These are phyloP conservation scores for Penicillium sp. DNA, from an alignment of 2,329 filamentous ascomycete genomes.

Conservation along the genomic window DNA sequence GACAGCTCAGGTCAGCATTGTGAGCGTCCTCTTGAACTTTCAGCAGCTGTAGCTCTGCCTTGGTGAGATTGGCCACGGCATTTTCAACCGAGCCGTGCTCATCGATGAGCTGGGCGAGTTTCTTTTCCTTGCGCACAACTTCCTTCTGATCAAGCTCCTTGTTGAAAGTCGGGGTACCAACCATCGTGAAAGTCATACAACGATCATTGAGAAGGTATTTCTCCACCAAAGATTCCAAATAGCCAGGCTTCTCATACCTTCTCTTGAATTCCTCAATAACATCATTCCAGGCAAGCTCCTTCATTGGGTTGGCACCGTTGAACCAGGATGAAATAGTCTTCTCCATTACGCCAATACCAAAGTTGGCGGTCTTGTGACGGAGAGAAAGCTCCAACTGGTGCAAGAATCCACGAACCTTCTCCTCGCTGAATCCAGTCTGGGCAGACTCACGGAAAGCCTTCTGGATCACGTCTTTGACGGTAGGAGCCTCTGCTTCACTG, in stretches of 20 bases:
- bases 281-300: slow-evolving; percentile 89
- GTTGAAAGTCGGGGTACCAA: slow-evolving; percentile 76
- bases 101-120: slow-evolving; percentile 73
- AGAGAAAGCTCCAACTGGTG: slow-evolving; percentile 92
- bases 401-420: slow-evolving; percentile 90
- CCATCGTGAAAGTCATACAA: slow-evolving; percentile 92
- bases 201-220: slow-evolving; percentile 90
- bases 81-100: slow-evolving; percentile 73
- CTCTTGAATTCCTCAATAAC: slow-evolving; percentile 82
- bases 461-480: slow-evolving; percentile 75
- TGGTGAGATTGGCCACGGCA: slow-evolving; percentile 73
- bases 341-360: slow-evolving; percentile 89
- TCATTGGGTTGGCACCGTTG: slow-evolving; percentile 90
- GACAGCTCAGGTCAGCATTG: slow-evolving; percentile 81
- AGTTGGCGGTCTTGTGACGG: slow-evolving; percentile 96
- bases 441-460: slow-evolving; percentile 73
- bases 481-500: slow-evolving; percentile 75
- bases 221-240: slow-evolving; percentile 82
- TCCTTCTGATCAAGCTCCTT: slow-evolving; percentile 79
- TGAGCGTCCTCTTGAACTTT: slow-evolving; percentile 83
- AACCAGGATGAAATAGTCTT: slow-evolving; percentile 93
- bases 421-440: slow-evolving; percentile 80
- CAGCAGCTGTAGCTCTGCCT: slow-evolving; percentile 79
- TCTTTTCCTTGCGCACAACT: slow-evolving; percentile 71
- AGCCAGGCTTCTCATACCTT: slow-evolving; percentile 74